Conservation (phyloP, 2,329 filamentous ascomycete species). For the Fusarium mundagurra region DNA sequence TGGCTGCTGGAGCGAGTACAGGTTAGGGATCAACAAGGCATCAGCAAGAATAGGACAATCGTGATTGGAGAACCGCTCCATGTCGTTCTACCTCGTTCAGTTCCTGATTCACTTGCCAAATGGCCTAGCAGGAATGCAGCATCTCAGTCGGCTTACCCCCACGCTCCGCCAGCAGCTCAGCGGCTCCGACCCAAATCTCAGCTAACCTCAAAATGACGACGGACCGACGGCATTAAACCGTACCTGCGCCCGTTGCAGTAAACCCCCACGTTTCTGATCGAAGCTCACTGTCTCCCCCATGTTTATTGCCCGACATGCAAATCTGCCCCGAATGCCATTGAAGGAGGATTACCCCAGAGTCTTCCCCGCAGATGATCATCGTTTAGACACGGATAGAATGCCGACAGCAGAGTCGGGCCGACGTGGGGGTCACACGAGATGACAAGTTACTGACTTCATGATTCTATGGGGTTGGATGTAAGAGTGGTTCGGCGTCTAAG, state of each 20-base stretch:
- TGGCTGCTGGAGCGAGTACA: too few relatives aligned
- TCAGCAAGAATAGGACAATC: accelerated
- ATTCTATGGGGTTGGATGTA: too few relatives aligned
- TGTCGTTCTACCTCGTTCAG: too few relatives aligned
- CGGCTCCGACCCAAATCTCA: not conserved
- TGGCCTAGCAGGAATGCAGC: not conserved
- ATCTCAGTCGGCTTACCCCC: not conserved
- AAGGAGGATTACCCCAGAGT: not conserved
- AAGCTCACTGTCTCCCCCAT: not conserved
- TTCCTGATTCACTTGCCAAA: too few relatives aligned
- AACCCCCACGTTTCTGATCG: not conserved
- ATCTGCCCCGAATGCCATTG: not conserved
- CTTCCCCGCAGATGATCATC: not conserved
- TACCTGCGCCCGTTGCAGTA: not conserved
- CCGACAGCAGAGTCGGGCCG: not conserved
- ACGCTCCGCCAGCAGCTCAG: not conserved
- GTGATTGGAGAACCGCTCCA: too few relatives aligned
- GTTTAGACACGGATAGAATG: not conserved
- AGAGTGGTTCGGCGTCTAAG: not conserved
- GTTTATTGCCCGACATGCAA: conserved; percentile 4
- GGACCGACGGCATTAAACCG: not conserved
- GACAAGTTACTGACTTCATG: not conserved
- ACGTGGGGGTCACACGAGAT: not conserved
- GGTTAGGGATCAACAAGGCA: not conserved
- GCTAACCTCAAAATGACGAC: not conserved